Evolutionary conservation across 208 protist genomes (phyloP), one percentile per base, ranked within the genome.

Genomic region (Acanthamoeba royreba): DNA sequence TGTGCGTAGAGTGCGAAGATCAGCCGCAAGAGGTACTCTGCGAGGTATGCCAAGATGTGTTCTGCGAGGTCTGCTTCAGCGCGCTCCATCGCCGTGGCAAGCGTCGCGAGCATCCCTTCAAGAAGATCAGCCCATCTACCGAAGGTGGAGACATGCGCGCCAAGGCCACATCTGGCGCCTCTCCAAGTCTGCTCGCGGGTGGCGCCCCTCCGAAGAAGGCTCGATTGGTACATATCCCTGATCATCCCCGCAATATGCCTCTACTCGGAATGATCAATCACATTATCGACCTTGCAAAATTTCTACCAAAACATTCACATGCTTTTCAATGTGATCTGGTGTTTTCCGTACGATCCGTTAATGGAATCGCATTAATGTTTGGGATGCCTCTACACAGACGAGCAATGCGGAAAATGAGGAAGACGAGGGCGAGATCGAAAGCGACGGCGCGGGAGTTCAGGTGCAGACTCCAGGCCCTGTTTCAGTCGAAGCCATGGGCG

Each of bases 1-100:
- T 96, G 92, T 96, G 95, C 31, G 45, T 79, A 17, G 95, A 96
- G 43, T 96, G 92, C 53, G 93, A 86, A 31, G 95, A 96, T 74
- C 74, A 95, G 88, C 92, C 92, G n/a, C 33, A 89, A 25, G 47
- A 61, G 2, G 79, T 95, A 33, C 17, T 42, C 49, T 96, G 94
- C 47, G 25, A 93, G 28, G 25, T 33, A 17, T 96, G 94, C 74
- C 17, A 69, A 33, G 94, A 96, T 52, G 72, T 81, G 19, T 61
- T 96, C 8, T 96, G 94, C 85, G 45, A 83, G 35, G 77, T 96
- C 31, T 96, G 94, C 79, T 92, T 86, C 45, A 40, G 47, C 72
- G 45, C 85, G 46, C 35, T 94, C 13, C 94, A 95, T 66, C 66
- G 94, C 61, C 69, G 74, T 53, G 94, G 92, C 40, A 91, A 90